Evolutionary conservation across 2,329 filamentous ascomycete species (phyloP), one percentile per base, ranked within the genome.

Genomic region (Botrytis cinerea): DNA sequence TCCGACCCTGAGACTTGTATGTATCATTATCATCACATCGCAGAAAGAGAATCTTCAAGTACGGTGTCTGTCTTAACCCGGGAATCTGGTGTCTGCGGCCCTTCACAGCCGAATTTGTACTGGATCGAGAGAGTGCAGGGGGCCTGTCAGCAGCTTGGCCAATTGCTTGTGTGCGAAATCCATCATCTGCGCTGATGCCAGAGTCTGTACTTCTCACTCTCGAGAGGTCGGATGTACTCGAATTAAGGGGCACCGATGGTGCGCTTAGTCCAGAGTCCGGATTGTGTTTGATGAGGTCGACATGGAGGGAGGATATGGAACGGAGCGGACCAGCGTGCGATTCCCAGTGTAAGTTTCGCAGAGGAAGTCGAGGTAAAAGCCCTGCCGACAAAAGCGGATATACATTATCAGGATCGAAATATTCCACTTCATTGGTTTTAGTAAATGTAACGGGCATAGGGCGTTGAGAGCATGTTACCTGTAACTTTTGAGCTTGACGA

Each of bases 291-390:
- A 95, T 86, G 74, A 98, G 90, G 75, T 97, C 94, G 79, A 98
- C 89, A 80, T 98, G 94, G 59, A 99, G 89, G 20, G 94, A 95
- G 80, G 94, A 92, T 81, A 99, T 99, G 22, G 96, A 98, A 77
- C 96, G 92, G 51, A 98, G 85, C 3, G 96, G 96, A 0, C 96
- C 92, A 43, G 92, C 92, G 75, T 97, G 93, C 22, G 96, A 97
- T 82, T 98, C 97, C 96, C 96, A 99, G 81, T 98, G 94, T 63
- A 99, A 89, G 80, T 98, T 97, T 76, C 91, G 92, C 54, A 99
- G 87, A 48, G 96, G 96, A 0, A 98, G 87, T 72, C 93, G 92
- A 60, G 92, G 87, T 59, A 92, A 86, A 73, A 99, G 86, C 73
- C 95, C 90, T 4, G 93, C 90, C 18, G 92, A 91, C 61, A 98